phyloP scores from a whole-genome alignment of 805 yeast genomes.

The Ogataea minuta region DNA sequence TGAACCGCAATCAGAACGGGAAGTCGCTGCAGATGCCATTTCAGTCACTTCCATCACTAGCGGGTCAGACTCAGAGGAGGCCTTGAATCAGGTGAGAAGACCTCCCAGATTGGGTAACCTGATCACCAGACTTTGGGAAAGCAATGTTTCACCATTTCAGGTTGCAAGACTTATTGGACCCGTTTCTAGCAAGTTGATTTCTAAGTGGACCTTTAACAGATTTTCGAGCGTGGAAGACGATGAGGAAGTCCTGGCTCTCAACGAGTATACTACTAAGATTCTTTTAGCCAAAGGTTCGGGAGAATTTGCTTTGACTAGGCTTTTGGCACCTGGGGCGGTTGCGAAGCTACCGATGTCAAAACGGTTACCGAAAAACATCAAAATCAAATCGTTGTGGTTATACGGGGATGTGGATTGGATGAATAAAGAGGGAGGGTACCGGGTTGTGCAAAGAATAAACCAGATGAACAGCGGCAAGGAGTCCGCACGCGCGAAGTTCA shows the following conservation, averaged over 20 bases:
- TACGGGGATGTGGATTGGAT: slow-evolving; percentile 75
- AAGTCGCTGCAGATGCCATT: slow-evolving; percentile 4
- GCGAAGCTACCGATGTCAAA: slow-evolving; percentile 57
- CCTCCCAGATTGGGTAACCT: slow-evolving; percentile 36
- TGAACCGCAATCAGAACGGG: slow-evolving; percentile 5
- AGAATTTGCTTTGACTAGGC: slow-evolving; percentile 59
- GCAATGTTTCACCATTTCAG: slow-evolving; percentile 54
- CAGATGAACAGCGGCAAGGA: slow-evolving; percentile 16
- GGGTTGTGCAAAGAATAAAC: slow-evolving; percentile 38
- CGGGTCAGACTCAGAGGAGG: slow-evolving; percentile 8
- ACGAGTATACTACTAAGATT: slow-evolving; percentile 51
- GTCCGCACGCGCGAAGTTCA: slow-evolving; percentile 30
- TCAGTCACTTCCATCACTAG: slow-evolving; percentile 16
- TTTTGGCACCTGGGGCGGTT: slow-evolving; percentile 56
- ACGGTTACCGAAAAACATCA: slow-evolving; percentile 42
- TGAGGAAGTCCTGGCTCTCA: slow-evolving; percentile 41
- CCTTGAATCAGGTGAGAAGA: slow-evolving; percentile 30
- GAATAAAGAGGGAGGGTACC: slow-evolving; percentile 58
- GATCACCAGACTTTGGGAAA: slow-evolving; percentile 48
- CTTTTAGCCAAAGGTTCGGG: slow-evolving; percentile 61
- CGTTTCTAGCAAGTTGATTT: slow-evolving; percentile 47
- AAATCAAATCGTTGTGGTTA: slow-evolving; percentile 52
- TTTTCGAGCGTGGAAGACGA: slow-evolving; percentile 31
- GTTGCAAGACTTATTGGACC: slow-evolving; percentile 53
- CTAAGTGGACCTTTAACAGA: slow-evolving; percentile 55